These are phyloP conservation scores for Colletotrichum horii DNA, from an alignment of 2,329 filamentous ascomycete genomes.

Conservation along the genomic window DNA sequence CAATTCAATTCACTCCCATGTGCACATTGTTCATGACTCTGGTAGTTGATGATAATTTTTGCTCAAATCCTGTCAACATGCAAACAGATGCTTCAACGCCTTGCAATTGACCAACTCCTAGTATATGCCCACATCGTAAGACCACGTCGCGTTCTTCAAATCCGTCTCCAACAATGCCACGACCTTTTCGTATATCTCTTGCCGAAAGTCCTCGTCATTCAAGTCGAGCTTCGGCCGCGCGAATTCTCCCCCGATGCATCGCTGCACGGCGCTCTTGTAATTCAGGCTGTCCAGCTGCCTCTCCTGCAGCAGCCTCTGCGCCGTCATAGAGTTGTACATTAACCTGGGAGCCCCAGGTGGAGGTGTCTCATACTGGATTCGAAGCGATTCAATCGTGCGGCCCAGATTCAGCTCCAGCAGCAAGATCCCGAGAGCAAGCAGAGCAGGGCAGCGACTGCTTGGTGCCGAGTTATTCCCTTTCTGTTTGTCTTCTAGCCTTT, in stretches of 20 bases:
- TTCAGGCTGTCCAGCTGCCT: slow-evolving; percentile 7
- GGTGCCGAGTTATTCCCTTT: not conserved
- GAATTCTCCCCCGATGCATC: slow-evolving; percentile 21
- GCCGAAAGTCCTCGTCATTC: not conserved
- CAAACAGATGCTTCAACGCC: not conserved
- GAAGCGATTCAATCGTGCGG: not conserved
- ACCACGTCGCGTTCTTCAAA: not conserved
- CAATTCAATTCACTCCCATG: accelerated
- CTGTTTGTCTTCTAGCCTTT: not conserved
- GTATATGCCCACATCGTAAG: not conserved
- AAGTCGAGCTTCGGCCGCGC: not conserved
- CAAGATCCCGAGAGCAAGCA: slow-evolving; percentile 24
- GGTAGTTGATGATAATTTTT: accelerated
- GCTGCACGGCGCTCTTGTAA: slow-evolving; percentile 23
- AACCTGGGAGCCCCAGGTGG: not conserved
- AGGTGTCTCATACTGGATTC: not conserved
- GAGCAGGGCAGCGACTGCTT: not conserved
- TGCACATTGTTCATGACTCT: accelerated
- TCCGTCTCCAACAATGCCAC: not conserved
- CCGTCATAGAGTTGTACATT: not conserved
- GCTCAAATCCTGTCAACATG: not conserved
- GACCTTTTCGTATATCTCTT: not conserved
- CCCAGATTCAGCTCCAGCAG: slow-evolving; percentile 25
- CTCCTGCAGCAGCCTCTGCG: not conserved
- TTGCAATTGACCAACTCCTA: not conserved